phyloP scores from a whole-genome alignment of 2,329 filamentous ascomycete genomes.

The Sordariomycetes sp. region DNA sequence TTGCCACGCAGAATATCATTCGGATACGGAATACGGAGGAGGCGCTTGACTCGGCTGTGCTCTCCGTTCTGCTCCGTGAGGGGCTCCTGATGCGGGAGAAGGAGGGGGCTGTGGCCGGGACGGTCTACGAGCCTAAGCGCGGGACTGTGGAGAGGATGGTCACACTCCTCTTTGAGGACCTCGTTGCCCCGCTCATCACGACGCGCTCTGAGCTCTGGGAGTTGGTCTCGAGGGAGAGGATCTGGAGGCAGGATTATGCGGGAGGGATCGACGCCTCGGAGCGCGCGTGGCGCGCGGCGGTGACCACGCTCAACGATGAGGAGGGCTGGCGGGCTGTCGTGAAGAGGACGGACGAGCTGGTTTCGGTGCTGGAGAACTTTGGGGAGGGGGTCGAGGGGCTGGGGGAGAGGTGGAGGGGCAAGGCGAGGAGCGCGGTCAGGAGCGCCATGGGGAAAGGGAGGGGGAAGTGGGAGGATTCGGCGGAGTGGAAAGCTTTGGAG shows the following conservation, averaged over 20 bases:
- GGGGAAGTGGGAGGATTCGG: constrained; percentile 68
- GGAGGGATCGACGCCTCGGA: constrained; percentile 75
- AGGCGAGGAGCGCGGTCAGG: constrained; percentile 71
- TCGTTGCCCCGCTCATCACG: constrained; percentile 75
- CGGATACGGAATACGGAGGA: constrained; percentile 67
- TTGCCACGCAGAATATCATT: constrained; percentile 62
- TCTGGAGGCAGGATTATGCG: constrained; percentile 57
- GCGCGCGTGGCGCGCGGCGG: constrained; percentile 71
- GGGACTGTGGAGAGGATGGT: constrained; percentile 51
- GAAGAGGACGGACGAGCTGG: constrained; percentile 65
- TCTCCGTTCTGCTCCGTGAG: constrained; percentile 61
- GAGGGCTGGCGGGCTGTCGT: constrained; percentile 62
- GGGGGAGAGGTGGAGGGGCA: constrained; percentile 74
- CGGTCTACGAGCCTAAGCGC: constrained; percentile 26
- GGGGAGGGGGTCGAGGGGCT: constrained; percentile 53
- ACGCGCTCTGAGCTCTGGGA: constrained; percentile 64
- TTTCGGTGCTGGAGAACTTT: constrained; percentile 72
- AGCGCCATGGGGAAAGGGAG: constrained; percentile 73
- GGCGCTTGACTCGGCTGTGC: constrained; percentile 61
- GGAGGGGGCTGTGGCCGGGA: constrained; percentile 17
- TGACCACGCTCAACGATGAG: constrained; percentile 40
- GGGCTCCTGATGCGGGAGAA: constrained; percentile 35
- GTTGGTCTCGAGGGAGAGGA: constrained; percentile 55
- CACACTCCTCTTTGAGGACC: constrained; percentile 58
- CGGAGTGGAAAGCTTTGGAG: constrained; percentile 51